Percentiles rank a stretch among this genome's conserved stretches.
Evolutionary conservation across 1,284 basidiomycete genomes (phyloP).

Genomic region (Takashimella koratensis): DNA sequence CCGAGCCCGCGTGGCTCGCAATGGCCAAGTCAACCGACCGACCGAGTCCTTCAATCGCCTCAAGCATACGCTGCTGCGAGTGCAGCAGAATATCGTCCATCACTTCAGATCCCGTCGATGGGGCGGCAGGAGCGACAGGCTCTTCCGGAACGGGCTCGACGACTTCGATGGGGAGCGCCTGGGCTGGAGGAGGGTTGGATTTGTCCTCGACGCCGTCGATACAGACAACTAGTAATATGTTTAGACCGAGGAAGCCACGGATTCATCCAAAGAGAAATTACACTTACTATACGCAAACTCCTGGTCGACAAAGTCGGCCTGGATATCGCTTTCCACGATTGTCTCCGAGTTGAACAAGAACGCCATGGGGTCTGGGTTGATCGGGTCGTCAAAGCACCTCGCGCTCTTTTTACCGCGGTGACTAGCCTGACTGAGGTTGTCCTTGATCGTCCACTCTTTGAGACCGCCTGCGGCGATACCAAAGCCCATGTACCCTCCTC

Average conservation of each 20-base stretch:
- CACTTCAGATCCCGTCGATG: conserved; percentile 36
- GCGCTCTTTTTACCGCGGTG: conserved; percentile 41
- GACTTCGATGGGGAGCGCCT: conserved; percentile 5
- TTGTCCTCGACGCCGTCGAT: conserved; percentile 28
- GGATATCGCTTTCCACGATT: conserved; percentile 35
- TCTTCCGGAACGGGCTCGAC: background rate
- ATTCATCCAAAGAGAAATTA: too few species aligned
- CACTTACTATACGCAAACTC: conserved; percentile 49
- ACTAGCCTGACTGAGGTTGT: conserved; percentile 45
- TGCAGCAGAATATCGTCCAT: conserved; percentile 48
- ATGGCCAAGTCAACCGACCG: conserved; percentile 31
- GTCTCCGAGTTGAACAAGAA: conserved; percentile 38
- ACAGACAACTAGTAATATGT: conserved; percentile 31
- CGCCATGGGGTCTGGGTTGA: conserved; percentile 44
- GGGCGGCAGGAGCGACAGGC: conserved; percentile 7
- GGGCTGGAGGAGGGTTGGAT: conserved; percentile 13
- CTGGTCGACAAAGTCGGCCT: conserved; percentile 44
- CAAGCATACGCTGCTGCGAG: conserved; percentile 45
- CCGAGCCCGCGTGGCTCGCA: background rate
- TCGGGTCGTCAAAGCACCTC: conserved; percentile 45
- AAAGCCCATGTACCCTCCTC: conserved; percentile 48
- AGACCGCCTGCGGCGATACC: conserved; percentile 48
- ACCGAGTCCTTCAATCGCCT: conserved; percentile 39
- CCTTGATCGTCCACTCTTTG: conserved; percentile 42
- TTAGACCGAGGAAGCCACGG: background rate